Base-by-base conservation (phyloP, 805 yeast genomes). In the Yamadazyma paraphyllophila region DNA sequence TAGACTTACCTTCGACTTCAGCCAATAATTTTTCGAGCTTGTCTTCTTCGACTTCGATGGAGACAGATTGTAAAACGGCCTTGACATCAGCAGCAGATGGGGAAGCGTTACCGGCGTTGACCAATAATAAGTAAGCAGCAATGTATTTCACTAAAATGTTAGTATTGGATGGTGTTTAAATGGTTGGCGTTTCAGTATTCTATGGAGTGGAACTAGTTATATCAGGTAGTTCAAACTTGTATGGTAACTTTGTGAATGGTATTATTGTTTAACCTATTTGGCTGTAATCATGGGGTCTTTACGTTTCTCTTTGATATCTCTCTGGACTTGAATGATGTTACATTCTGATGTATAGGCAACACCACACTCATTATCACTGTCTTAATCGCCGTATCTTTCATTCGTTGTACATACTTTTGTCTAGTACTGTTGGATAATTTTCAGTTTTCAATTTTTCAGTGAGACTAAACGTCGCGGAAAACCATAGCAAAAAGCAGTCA, bases 41-140 rank as follows among this genome's bases (percentile, higher is more conserved):
- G 67, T 92, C 97, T 47, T 63, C 60, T 62, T 72, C 76, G 51
- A 68, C 66, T 62, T 71, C 75, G 47, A 69, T 83, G 75, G 97
- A 97, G 55, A 67, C 73, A 44, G 74, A 58, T 59, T 63, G 68
- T 59, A 69, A 66, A 54, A 69, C 71, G 44, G 62, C 51, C 58
- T 61, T 63, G 66, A 69, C 52, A 59, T 67, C 73, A 43, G 73
- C 62, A 48, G 71, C 69, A 51, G 73, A 65, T 61, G 74, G 74
- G 51, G 72, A 49, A 49, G 71, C 53, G 69, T 69, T 68, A 58
- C 74, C 74, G 65, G 72, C 73, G 69, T 67, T 67, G 54, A 67
- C 71, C 65, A 69, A 68, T 64, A 69, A 67, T 61, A 69, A 67
- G 71, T 69, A 69, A 59, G 74, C 74, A 63, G 74, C 74, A 61